A percentile compares a stretch with the other conserved stretches of the same genome.
Conservation (phyloP, 2,329 filamentous ascomycete genomes). For the Rhynchosporium graminicola region DNA sequence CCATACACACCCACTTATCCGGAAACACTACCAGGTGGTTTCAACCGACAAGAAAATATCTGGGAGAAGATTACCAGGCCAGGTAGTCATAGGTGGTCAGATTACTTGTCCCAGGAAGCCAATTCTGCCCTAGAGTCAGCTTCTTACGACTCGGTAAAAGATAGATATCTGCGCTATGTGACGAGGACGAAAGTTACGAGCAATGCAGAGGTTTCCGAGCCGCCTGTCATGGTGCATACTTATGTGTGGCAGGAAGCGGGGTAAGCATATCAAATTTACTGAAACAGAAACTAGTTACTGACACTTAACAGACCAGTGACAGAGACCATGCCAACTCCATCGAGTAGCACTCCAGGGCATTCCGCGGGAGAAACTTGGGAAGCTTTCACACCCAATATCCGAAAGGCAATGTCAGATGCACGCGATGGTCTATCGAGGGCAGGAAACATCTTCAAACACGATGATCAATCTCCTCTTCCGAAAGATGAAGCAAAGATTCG, state of each 20-base stretch:
- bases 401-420: background rate
- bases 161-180: background rate
- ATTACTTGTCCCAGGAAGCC: background rate
- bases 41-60: background rate
- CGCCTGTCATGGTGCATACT: background rate
- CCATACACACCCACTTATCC: background rate
- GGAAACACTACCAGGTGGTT: background rate
- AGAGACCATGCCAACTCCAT: background rate
- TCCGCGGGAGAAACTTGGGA: background rate
- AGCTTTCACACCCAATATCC: background rate
- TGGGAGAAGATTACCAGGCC: background rate
- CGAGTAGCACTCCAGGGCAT: no score
- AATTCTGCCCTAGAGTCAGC: background rate
- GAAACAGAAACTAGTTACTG: background rate
- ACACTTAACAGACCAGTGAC: background rate
- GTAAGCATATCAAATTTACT: background rate
- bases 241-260: slow-evolving; percentile 3
- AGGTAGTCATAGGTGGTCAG: background rate
- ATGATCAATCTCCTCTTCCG: background rate
- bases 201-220: no score
- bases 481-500: background rate
- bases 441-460: background rate
- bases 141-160: background rate
- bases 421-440: background rate
- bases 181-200: background rate